These are phyloP conservation scores for Chlamydomonas reinhardtii DNA, from an alignment of 163 green algal species.

Conservation along the genomic window DNA sequence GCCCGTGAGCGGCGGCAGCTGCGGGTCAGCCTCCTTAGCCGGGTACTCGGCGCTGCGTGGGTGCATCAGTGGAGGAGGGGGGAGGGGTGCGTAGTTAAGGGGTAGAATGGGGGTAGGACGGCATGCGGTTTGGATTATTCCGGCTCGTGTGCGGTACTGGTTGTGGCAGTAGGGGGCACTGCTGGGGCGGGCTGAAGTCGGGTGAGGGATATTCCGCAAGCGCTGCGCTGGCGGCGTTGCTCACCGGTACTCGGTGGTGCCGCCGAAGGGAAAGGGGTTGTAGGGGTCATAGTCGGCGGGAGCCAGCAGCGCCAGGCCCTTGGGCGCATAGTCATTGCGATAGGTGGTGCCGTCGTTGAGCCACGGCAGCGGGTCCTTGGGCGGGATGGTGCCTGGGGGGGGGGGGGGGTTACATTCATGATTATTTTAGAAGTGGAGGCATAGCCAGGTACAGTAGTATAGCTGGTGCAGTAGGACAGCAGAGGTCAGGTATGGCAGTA, in stretches of 20 bases:
- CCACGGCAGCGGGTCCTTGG: slow-evolving; percentile 58
- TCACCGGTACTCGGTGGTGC: slow-evolving; percentile 56
- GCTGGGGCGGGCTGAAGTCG: no score
- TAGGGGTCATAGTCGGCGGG: slow-evolving; percentile 20
- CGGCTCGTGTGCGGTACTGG: no score
- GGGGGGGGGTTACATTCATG: no score
- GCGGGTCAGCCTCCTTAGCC: slow-evolving; percentile 49
- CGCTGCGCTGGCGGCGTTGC: neutral
- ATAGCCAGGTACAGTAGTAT: no score
- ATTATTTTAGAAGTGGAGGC: no score
- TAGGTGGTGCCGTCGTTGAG: slow-evolving; percentile 60
- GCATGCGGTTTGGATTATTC: no score
- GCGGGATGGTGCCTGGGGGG: slow-evolving; percentile 33
- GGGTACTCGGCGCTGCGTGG: slow-evolving; percentile 47
- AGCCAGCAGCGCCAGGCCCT: slow-evolving; percentile 52
- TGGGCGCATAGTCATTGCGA: slow-evolving; percentile 56
- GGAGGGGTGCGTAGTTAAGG: neutral
- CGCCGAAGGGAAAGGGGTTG: slow-evolving; percentile 51
- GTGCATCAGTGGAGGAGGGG: neutral
- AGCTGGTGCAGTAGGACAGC: no score
- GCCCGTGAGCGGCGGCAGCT: slow-evolving; percentile 53
- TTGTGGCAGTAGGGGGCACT: no score
- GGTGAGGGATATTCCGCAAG: no score
- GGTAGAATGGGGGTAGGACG: no score
- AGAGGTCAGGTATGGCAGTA: no score